These are phyloP conservation scores for Pseudopithomyces maydicus DNA, from an alignment of 2,329 filamentous ascomycete species.

Conservation along the genomic window DNA sequence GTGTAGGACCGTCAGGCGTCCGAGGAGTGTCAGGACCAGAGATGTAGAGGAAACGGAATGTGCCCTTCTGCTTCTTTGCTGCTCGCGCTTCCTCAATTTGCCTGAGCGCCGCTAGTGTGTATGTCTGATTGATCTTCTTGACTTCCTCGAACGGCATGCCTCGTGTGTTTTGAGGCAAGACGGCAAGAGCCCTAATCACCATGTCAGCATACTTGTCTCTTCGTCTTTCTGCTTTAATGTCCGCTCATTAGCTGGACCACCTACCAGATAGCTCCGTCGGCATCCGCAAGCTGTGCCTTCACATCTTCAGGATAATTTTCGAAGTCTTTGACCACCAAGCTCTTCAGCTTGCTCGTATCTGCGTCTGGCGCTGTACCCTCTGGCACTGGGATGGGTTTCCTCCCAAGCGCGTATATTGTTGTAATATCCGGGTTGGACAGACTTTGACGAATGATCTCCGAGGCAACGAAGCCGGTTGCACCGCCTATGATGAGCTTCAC, in stretches of 20 bases:
- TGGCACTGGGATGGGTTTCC: slow-evolving; percentile 1
- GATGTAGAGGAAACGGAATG: slow-evolving; percentile 11
- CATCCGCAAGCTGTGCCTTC: slow-evolving; percentile 10
- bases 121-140: slow-evolving; percentile 5
- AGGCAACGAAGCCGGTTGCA: slow-evolving; percentile 6
- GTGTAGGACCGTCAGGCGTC: slow-evolving; percentile 5
- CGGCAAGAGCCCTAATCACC: background rate
- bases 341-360: slow-evolving; percentile 7
- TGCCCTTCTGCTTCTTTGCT: background rate
- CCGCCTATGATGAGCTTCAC: slow-evolving; percentile 11
- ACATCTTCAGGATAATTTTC: slow-evolving; percentile 8
- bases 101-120: slow-evolving; percentile 1
- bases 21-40: slow-evolving; percentile 2
- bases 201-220: background rate
- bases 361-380: background rate
- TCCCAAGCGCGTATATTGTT: slow-evolving; percentile 1
- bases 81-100: slow-evolving; percentile 4
- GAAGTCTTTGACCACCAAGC: slow-evolving; percentile 9
- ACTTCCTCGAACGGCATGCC: slow-evolving; percentile 8
- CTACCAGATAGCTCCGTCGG: slow-evolving; percentile 8
- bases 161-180: slow-evolving; percentile 2
- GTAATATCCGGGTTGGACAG: slow-evolving; percentile 4
- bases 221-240: background rate
- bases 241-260: background rate
- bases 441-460: slow-evolving; percentile 4